These are phyloP conservation scores for Chrysochromulina parva DNA, from an alignment of 78 protist genomes.

Conservation along the genomic window DNA sequence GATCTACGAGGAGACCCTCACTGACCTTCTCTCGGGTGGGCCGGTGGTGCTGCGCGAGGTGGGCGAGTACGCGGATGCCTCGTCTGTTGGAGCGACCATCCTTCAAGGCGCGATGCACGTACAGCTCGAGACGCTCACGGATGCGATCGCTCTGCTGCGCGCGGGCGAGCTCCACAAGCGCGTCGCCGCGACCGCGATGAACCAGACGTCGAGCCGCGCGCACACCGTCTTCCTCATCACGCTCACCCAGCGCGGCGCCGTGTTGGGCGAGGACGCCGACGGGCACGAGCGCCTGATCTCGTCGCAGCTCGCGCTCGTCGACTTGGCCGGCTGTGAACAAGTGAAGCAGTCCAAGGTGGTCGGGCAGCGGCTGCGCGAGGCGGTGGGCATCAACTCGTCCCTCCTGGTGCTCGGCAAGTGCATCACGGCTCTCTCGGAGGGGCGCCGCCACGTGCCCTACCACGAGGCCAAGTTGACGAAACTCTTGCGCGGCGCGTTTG, in stretches of 20 bases:
- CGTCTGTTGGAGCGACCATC: not conserved
- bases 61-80: not conserved
- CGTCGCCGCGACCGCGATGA: constrained; percentile 32
- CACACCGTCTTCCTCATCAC: constrained; percentile 34
- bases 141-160: not conserved
- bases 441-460: constrained; percentile 34
- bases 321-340: constrained; percentile 46
- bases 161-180: constrained; percentile 37
- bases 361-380: constrained; percentile 20
- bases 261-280: not conserved
- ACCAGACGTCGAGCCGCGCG: constrained; percentile 29
- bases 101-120: not conserved
- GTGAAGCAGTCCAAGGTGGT: not conserved
- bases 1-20: constrained; percentile 26
- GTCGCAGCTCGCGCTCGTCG: constrained; percentile 34
- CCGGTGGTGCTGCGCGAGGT: constrained; percentile 11
- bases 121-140: not conserved
- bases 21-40: constrained; percentile 14
- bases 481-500: constrained; percentile 21
- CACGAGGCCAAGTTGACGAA: constrained; percentile 28
- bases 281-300: not conserved
- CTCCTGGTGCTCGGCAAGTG: constrained; percentile 5
- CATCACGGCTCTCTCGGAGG: constrained; percentile 12
- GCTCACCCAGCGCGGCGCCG: constrained; percentile 1
- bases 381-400: constrained; percentile 28